Evolutionary conservation across 1,139 yeast species (phyloP), one percentile per base, ranked within the genome.

Genomic region (Yamadazyma atlantica): DNA sequence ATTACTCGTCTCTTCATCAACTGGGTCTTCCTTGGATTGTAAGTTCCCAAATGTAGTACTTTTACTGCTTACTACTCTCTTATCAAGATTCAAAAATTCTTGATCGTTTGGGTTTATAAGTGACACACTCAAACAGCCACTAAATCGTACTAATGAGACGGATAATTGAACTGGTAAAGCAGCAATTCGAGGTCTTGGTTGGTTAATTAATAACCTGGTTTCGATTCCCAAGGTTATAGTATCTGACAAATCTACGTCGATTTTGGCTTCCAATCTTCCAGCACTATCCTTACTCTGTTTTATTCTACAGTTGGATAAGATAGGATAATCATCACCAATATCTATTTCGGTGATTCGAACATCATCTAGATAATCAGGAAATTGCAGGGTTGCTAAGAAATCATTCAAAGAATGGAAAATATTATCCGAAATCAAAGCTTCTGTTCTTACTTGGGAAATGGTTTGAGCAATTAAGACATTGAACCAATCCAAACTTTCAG

Each of bases 401-500:
- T 72, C 75, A 51, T 84, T 82, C 39, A 92, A 66, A 2, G 90
- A 82, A 47, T 85, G 83, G 42, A 89, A 79, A 23, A 94, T 84
- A 55, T 89, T 89, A 58, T 92, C 95, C 32, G 89, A 80, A 37
- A 78, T 71, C 42, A 87, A 64, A 0, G 97, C 97, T 57, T 92
- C 97, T 15, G 82, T 75, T 42, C 99, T 73, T 43, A 89, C 74
- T 50, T 90, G 96, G 16, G 88, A 79, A 17, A 92, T 82, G 4
- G 90, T 83, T 57, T 94, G 97, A 0, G 97, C 98, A 16, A 92
- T 76, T 34, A 92, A 68, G 1, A 92, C 97, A 52, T 92, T 92
- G 57, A 92, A 88, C 98, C 99, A 92, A 59, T 92, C 98, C 39
- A 92, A 66, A 0, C 96, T 84, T 64, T 92, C 99, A 0, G 97